Base-by-base conservation (phyloP, 176 grass and related monocot genomes). In the Guadua angustifolia region DNA sequence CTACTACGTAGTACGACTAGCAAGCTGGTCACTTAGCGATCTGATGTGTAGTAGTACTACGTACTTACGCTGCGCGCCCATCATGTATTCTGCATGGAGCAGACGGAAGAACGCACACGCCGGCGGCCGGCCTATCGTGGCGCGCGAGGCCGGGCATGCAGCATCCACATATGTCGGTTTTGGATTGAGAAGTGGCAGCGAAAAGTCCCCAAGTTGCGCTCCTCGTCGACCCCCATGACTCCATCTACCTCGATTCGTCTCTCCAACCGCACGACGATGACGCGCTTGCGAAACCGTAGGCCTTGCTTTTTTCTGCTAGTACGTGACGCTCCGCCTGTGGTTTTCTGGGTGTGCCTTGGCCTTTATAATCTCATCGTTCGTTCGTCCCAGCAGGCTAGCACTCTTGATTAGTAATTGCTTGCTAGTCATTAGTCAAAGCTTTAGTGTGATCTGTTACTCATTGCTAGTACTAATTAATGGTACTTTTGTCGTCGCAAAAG, bases 201-300 rank as follows among this genome's bases (percentile, higher is more conserved):
- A 55, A 66, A 66, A 51, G 18, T 0, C 8, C 7, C 50, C 26
- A 6, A 74, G 64, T 38, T 89, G 87, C 83, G 78, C 9, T 81
- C 64, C 88, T 83, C 78, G 52, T 86, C 78, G 83, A 62, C 55
- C 35, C 77, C 78, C 88, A 85, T 46, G 22, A 69, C 18, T 21
- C 42, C 17, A 32, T 53, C 55, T 70, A 42, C 51, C 18, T 21
- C 13, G 17, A 43, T 3, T 61, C 78, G 88, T 47, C 64, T 83
- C 80, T 62, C 19, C 3, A 65, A 83, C 86, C 0, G 66, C 68
- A 63, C 66, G 85, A 63, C 52, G 61, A 26, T 12, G 71, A 24
- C 79, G 47, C 67, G 1, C 26, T 74, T 5, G 75, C 57, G 13
- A 74, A 86, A 86, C 57, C 84, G 75, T 72, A 52, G 57, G 43